A percentile compares a stretch with the other conserved stretches of the same genome.
These are phyloP conservation scores for Exophiala sp. DNA, from an alignment of 2,329 filamentous ascomycete species.

Conservation along the genomic window DNA sequence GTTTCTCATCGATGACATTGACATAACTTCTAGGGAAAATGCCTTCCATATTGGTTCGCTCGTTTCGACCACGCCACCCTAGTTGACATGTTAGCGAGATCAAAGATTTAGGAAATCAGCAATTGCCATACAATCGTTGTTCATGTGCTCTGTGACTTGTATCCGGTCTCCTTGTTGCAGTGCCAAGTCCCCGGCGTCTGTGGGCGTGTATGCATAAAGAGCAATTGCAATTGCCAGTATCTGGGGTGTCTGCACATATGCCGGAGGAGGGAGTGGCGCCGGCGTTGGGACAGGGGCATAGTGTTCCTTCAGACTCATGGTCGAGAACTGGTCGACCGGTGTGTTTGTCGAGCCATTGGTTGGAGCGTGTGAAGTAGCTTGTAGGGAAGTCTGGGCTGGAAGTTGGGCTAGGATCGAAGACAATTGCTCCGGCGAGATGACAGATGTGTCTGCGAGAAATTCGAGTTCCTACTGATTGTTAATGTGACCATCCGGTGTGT, in stretches of 20 bases:
- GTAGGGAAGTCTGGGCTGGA: constrained; percentile 54
- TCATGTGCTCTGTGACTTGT: constrained; percentile 84
- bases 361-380: constrained; percentile 33
- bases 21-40: constrained; percentile 96
- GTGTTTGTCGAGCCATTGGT: constrained; percentile 35
- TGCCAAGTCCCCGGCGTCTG: constrained; percentile 74
- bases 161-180: constrained; percentile 76
- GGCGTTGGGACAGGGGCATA: constrained; percentile 42
- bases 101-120: constrained; percentile 16
- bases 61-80: constrained; percentile 77
- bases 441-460: constrained; percentile 72
- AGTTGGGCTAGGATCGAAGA: constrained; percentile 68
- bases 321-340: constrained; percentile 37
- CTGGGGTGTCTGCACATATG: constrained; percentile 46
- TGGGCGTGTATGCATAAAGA: constrained; percentile 73
- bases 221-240: constrained; percentile 69
- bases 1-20: constrained; percentile 61
- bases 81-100: constrained; percentile 10
- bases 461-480: constrained; percentile 67
- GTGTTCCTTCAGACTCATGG: constrained; percentile 40
- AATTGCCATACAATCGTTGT: constrained; percentile 65
- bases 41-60: constrained; percentile 74
- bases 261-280: constrained; percentile 45
- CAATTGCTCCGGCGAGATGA: constrained; percentile 70
- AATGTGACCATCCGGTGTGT: constrained; percentile 8